Percentiles rank a stretch among this genome's conserved stretches.
These are phyloP conservation scores for Lichtheimia ornata DNA, from an alignment of 371 early-diverging fungal species.

Conservation along the genomic window DNA sequence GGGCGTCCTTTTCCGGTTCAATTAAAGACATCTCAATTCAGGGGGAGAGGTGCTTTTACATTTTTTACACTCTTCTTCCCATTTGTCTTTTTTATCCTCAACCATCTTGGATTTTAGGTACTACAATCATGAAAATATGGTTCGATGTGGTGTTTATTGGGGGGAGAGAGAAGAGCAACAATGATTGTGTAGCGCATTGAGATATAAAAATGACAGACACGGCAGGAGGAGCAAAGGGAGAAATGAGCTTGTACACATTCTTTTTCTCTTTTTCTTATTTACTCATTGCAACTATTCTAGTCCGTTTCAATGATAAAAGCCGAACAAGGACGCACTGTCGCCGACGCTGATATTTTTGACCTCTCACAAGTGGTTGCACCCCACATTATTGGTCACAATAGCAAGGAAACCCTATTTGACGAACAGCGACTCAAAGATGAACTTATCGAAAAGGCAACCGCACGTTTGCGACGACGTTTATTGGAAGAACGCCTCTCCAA, in stretches of 20 bases:
- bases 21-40: conserved; percentile 5
- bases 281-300: neutral
- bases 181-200: too few relatives aligned
- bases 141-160: too few relatives aligned
- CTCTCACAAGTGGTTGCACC: conserved; percentile 5
- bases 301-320: neutral
- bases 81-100: neutral
- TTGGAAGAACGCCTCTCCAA: conserved; percentile 28
- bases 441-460: conserved; percentile 23
- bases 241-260: neutral
- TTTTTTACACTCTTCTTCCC: conserved; percentile 3
- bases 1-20: conserved; percentile 3
- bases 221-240: too few relatives aligned
- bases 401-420: neutral
- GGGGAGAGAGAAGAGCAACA: too few relatives aligned
- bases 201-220: too few relatives aligned
- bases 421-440: conserved; percentile 14
- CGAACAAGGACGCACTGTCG: conserved; percentile 6
- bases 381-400: neutral
- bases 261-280: neutral
- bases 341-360: conserved; percentile 15
- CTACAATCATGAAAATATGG: too few relatives aligned
- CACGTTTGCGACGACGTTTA: conserved; percentile 25
- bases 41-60: conserved; percentile 5
- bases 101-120: too few relatives aligned